A percentile compares a stretch with the other conserved stretches of the same genome.
phyloP scores from a whole-genome alignment of 257 asterid genomes.

The Cynanchum wilfordii region DNA sequence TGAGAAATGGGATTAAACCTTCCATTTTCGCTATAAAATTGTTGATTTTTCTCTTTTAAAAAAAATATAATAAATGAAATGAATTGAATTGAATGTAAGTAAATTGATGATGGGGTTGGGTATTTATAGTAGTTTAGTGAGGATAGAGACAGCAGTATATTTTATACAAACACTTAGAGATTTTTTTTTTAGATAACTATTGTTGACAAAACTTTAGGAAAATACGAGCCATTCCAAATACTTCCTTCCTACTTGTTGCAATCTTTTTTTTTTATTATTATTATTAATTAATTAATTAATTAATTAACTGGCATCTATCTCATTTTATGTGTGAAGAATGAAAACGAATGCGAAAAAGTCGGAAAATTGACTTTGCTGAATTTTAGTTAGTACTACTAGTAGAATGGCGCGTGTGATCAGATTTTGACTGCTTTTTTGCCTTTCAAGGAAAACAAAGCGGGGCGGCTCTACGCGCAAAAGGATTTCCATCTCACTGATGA shows the following conservation, averaged over 20 bases:
- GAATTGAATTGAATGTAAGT: not conserved
- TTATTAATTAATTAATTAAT: too few relatives aligned
- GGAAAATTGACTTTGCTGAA: not conserved
- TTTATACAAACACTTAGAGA: not conserved
- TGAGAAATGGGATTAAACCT: slow-evolving; percentile 61
- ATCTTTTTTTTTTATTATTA: too few relatives aligned
- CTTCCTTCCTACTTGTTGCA: too few relatives aligned
- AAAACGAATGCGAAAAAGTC: not conserved
- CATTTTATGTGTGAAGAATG: too few relatives aligned
- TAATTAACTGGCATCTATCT: not conserved
- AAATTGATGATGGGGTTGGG: not conserved
- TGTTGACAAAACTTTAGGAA: not conserved
- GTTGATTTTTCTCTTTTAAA: not conserved
- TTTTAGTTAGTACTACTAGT: not conserved
- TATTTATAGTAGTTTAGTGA: slow-evolving; percentile 2
- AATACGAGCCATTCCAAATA: not conserved
- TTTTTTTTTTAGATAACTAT: not conserved
- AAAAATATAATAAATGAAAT: too few relatives aligned
- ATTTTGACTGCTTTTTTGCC: not conserved
- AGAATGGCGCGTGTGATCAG: not conserved
- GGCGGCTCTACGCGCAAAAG: slow-evolving; percentile 1
- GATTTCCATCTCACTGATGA: not conserved
- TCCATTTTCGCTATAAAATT: slow-evolving; percentile 33
- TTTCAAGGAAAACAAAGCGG: not conserved
- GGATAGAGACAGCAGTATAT: not conserved